Evolutionary conservation across 1,284 basidiomycete species (phyloP).

Genomic region (Apiotrichum laibachii): DNA sequence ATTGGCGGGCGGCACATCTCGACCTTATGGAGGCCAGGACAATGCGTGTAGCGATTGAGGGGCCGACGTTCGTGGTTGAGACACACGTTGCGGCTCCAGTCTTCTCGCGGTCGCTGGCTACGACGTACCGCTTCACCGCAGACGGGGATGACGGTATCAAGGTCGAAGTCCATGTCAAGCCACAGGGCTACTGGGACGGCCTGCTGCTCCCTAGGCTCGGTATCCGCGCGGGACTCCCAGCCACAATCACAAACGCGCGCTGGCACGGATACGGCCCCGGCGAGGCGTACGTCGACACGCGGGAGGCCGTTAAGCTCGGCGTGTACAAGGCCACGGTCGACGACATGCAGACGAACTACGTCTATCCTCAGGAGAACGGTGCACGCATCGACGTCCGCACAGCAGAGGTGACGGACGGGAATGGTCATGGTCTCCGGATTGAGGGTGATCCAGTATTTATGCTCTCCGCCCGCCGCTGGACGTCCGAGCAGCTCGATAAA

Average conservation of each 20-base stretch:
- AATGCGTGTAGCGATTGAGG: not conserved
- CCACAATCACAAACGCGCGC: constrained; percentile 4
- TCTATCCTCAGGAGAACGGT: constrained; percentile 23
- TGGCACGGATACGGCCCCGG: constrained; percentile 24
- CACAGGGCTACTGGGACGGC: constrained; percentile 18
- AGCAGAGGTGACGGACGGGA: constrained; percentile 8
- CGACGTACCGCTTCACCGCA: constrained; percentile 12
- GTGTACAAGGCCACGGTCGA: constrained; percentile 9
- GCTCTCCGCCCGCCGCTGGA: constrained; percentile 19
- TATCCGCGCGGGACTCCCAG: constrained; percentile 15
- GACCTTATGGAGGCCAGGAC: not conserved
- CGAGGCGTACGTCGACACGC: constrained; percentile 23
- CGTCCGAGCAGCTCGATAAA: constrained; percentile 10
- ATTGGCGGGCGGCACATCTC: constrained; percentile 1
- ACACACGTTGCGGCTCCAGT: constrained; percentile 9
- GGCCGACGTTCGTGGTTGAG: not conserved
- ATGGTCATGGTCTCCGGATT: not conserved
- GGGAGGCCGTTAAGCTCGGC: constrained; percentile 7
- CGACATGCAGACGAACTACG: constrained; percentile 19
- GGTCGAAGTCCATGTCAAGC: constrained; percentile 8
- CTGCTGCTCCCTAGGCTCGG: constrained; percentile 23
- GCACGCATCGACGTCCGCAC: constrained; percentile 13
- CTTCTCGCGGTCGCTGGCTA: constrained; percentile 9
- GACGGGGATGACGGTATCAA: constrained; percentile 2
- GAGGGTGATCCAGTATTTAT: not conserved